These are phyloP conservation scores for Dentipellis sp. DNA, from an alignment of 768 basidiomycete species.

Conservation along the genomic window DNA sequence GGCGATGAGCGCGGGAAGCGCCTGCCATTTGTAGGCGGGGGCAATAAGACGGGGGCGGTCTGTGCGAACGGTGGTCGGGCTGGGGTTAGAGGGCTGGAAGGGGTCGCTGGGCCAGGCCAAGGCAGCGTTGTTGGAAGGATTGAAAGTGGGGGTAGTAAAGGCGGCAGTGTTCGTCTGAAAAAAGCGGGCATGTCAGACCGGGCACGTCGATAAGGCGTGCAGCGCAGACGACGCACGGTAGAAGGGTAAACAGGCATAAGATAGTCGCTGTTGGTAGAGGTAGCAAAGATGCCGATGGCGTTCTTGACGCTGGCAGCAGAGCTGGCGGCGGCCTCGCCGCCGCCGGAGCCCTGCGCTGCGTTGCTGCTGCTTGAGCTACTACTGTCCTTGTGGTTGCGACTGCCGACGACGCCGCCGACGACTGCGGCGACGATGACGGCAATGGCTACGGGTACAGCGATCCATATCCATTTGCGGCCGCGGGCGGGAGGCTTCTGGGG, in stretches of 20 bases:
- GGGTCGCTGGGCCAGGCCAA: conserved; percentile 76
- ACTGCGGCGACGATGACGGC: conserved; percentile 59
- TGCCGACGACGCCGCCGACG: conserved; percentile 75
- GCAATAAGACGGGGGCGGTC: conserved; percentile 91
- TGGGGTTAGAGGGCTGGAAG: conserved; percentile 56
- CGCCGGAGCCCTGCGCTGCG: conserved; percentile 13
- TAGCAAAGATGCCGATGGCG: conserved; percentile 59
- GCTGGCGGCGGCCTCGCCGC: conserved; percentile 36
- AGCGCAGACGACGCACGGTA: conserved; percentile 48
- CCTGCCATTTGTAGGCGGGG: conserved; percentile 85
- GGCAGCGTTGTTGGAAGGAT: conserved; percentile 37
- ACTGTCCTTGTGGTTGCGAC: conserved; percentile 34
- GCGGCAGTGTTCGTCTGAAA: conserved; percentile 65
- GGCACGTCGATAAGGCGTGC: not conserved
- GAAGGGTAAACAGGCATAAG: conserved; percentile 83
- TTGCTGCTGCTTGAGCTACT: conserved; percentile 22
- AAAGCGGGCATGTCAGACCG: not conserved
- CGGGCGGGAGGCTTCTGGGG: conserved; percentile 43
- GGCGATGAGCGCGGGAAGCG: conserved; percentile 66
- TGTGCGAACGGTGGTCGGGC: conserved; percentile 49
- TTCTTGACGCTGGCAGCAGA: conserved; percentile 51
- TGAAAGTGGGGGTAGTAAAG: conserved; percentile 66
- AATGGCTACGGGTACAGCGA: conserved; percentile 59
- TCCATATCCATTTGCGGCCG: conserved; percentile 64
- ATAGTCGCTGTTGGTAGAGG: conserved; percentile 70